Base-by-base conservation (phyloP, 805 yeast species). In the Saturnispora dispora region DNA sequence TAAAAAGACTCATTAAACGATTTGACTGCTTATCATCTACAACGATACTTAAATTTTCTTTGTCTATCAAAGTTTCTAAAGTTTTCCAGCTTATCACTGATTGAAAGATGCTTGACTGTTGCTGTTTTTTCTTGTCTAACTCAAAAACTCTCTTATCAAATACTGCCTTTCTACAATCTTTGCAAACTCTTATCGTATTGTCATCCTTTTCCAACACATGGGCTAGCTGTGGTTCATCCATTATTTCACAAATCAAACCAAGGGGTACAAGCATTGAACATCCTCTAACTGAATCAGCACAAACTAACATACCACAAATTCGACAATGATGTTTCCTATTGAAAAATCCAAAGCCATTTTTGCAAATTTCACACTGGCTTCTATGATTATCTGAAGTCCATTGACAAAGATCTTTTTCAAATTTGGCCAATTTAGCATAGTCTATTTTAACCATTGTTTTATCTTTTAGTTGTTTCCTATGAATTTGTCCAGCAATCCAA, bases 301-400 rank as follows among this genome's bases (percentile, higher is more conserved):
- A 91, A 0, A 88, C 87, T 1, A 85, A 78, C 27, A 66, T 61
- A 0, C 98, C 98, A 70, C 99, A 91, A 25, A 89, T 65, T 36
- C 98, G 71, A 65, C 99, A 93, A 64, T 91, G 99, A 63, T 93
- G 98, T 57, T 84, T 87, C 47, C 97, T 70, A 23, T 77, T 58
- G 0, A 58, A 47, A 11, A 79, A 67, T 10, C 75, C 71, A 63
- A 88, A 93, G 30, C 61, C 59, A 11, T 72, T 70, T 13, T 70
- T 64, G 60, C 99, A 91, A 7, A 85, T 69, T 7, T 75, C 71
- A 63, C 99, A 91, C 50, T 71, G 41, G 13, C 13, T 20, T 18
- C 9, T 37, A 13, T 18, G 67, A 0, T 69, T 58, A 0, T 75
- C 74, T 3, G 60, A 58, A 53, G 78, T 79, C 98, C 98, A 91